Percentiles rank a stretch among this genome's conserved stretches.
Evolutionary conservation across 345 rosid species (phyloP).

Genomic region (Streptanthus diversifolius): DNA sequence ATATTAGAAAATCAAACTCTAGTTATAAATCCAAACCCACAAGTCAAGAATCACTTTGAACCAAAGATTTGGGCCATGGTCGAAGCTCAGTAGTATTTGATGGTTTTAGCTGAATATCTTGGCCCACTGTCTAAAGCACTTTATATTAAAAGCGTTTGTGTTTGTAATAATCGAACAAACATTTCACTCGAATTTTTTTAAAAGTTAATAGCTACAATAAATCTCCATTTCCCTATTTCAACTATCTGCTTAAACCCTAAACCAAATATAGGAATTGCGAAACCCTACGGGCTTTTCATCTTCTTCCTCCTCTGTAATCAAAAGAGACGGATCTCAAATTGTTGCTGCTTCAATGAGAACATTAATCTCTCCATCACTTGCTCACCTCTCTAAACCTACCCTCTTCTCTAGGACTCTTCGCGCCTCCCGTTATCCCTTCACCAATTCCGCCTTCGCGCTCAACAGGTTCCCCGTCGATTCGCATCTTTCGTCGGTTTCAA

Average conservation of each 20-base stretch:
- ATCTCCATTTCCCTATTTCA: neutral
- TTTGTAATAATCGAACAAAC: too few relatives aligned
- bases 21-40: neutral
- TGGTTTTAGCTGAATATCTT: too few relatives aligned
- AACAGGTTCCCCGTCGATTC: conserved; percentile 22
- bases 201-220: neutral
- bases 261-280: too few relatives aligned
- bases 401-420: conserved; percentile 30
- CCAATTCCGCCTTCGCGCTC: conserved; percentile 15
- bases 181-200: neutral
- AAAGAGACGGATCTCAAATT: conserved; percentile 33
- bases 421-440: conserved; percentile 4
- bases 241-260: conserved; percentile 2
- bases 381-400: conserved; percentile 29
- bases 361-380: conserved; percentile 36
- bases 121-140: neutral
- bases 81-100: neutral
- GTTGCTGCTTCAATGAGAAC: conserved; percentile 49
- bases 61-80: neutral
- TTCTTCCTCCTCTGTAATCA: neutral
- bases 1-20: neutral
- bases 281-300: neutral
- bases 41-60: neutral
- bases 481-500: conserved; percentile 9
- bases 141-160: neutral